Evolutionary conservation across 2,329 filamentous ascomycete genomes (phyloP), one percentile per base, ranked within the genome.

Genomic region (Falciphora oryzae): DNA sequence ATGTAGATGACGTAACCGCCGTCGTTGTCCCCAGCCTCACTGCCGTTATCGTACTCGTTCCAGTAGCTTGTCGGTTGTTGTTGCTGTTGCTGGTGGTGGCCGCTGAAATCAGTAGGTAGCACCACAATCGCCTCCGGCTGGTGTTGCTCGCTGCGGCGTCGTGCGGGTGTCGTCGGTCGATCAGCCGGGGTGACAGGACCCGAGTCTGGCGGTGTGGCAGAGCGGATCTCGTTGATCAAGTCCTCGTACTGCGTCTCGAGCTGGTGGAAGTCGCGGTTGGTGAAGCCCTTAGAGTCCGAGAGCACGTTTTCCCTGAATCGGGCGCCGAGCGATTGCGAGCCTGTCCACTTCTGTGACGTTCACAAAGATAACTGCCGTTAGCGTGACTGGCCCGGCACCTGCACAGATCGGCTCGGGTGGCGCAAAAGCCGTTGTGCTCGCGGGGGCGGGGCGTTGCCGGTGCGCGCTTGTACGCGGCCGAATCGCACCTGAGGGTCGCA

Each of bases 31-130:
- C 81, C 84, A 2, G 76, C 78, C 64, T 93, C 90, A 73, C 91
- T 92, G 11, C 90, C 90, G 72, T 93, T 79, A 69, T 96, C 92
- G 74, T 94, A 95, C 74, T 96, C 92, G 74, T 91, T 94, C 91
- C 92, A 96, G 73, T 94, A 95, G 59, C 80, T 78, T 22, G 76
- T 70, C 62, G 74, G 73, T 10, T 74, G 69, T 10, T 74, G 69
- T 62, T 65, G 70, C n/a, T 62, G 14, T 35, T 27, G 60, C 6
- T 3, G 7, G 35, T 31, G 13, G n/a, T 27, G 61, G 13, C 29
- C 7, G 5, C 28, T n/a, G 61, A 27, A 16, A 13, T 31, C 18
- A 69, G 65, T 2, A 38, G 18, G 13, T 62, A 31, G 16, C 64
- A 13, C 53, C 62, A 67, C 67, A 11, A 66, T 62, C 27, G 69